phyloP scores from a whole-genome alignment of 768 basidiomycete species.

The Auriscalpium orientale region DNA sequence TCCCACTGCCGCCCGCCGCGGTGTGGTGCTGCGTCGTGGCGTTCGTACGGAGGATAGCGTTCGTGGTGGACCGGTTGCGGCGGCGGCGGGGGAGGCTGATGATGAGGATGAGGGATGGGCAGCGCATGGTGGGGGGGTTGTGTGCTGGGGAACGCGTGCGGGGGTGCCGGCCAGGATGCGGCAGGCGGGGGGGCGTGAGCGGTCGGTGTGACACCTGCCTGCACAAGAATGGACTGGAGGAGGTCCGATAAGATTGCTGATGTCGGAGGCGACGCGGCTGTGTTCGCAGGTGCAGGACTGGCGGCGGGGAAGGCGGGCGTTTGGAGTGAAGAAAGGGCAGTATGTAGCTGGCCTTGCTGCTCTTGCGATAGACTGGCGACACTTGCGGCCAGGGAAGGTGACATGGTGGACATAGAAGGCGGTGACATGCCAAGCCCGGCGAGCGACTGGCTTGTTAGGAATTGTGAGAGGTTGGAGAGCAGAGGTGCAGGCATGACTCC shows the following conservation, averaged over 20 bases:
- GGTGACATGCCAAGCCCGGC: not conserved
- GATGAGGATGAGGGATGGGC: not conserved
- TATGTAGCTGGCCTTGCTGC: not conserved
- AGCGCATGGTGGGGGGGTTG: not conserved
- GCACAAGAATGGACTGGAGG: too few species aligned
- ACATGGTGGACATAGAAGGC: not conserved
- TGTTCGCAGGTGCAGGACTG: not conserved
- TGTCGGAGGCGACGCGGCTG: too few species aligned
- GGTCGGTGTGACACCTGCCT: too few species aligned
- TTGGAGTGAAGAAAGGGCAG: not conserved
- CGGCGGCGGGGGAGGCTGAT: not conserved
- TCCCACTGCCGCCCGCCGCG: not conserved
- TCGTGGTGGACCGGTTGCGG: not conserved
- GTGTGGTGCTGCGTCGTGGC: not conserved
- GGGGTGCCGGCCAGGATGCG: not conserved
- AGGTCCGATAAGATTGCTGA: too few species aligned
- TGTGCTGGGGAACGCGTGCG: not conserved
- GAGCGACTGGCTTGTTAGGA: not conserved
- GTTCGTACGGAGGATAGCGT: not conserved
- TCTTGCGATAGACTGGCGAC: not conserved
- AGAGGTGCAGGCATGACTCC: slow-evolving; percentile 19
- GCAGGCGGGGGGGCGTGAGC: not conserved
- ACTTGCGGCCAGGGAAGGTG: not conserved
- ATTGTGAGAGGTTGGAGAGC: slow-evolving; percentile 10
- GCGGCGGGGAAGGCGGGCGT: not conserved